Evolutionary conservation across 768 basidiomycete species (phyloP), one percentile per base, ranked within the genome.

Genomic region (Amanita molliuscula): DNA sequence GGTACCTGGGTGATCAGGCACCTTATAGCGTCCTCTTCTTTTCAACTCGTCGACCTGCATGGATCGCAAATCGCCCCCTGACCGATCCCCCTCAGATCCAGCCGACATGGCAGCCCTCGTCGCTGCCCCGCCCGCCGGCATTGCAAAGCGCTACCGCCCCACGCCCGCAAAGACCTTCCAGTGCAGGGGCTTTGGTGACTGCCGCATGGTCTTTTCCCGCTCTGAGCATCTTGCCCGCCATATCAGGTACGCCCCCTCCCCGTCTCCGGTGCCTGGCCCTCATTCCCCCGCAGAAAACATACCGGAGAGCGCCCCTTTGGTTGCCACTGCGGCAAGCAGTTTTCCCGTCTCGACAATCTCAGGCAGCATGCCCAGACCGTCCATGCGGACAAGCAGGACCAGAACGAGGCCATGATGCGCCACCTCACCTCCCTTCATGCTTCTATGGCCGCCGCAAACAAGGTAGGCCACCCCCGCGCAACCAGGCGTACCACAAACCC

Each of bases 331-430:
- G 78, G 82, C 10, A 94, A 95, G 65, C 85, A 94, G 56, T 97
- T 97, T 63, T 93, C 91, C 4, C 82, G 95, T 10, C 82, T 98
- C 62, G 95, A 98, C 68, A 98, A 98, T 61, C 78, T 98, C 2
- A 83, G 95, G 41, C 95, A 98, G 63, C 95, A 98, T 65, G 90
- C 93, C 0, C 88, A 94, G 74, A 95, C 94, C 4, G 93, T 96
- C 1, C 95, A 98, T 60, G 82, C 91, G n/a, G 92, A 96, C 63
- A 88, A 90, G 71, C 81, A 81, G 63, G 86, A 87, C 0, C 78
- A 82, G 67, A 94, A 94, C 70, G 87, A 89, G 63, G 71, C 77
- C 47, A 92, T 91, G 88, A 92, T 93, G 88, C 82, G 86, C 56
- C 85, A 90, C 52, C 79, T 94, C 54, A 87, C 87, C 44, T 75